Conservation (phyloP, 2,329 filamentous ascomycete genomes). For the Neonectria sp. region DNA sequence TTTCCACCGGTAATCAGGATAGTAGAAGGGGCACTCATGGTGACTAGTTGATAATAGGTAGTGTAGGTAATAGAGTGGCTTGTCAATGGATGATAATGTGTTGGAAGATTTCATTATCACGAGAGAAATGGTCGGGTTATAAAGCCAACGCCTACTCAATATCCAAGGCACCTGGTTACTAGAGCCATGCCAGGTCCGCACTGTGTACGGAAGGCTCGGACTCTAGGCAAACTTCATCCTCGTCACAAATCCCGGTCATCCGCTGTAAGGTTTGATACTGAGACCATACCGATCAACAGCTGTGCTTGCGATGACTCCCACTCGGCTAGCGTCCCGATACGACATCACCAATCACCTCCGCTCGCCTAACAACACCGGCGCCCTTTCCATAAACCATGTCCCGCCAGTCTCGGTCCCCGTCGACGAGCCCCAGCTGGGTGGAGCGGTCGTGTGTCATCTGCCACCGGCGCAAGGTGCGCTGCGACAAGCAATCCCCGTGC, state of each 20-base stretch:
- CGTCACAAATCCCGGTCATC: too few species aligned
- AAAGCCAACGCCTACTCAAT: too few species aligned
- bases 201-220: too few species aligned
- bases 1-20: conserved; percentile 57
- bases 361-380: not conserved
- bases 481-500: conserved; percentile 80
- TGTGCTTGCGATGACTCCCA: too few species aligned
- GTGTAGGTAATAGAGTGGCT: too few species aligned
- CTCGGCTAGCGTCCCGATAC: not conserved
- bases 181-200: too few species aligned
- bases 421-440: conserved; percentile 21
- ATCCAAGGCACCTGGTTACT: too few species aligned
- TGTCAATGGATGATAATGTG: too few species aligned
- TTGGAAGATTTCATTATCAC: too few species aligned
- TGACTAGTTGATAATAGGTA: too few species aligned
- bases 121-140: too few species aligned
- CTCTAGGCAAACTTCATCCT: too few species aligned
- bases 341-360: not conserved
- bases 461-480: conserved; percentile 75
- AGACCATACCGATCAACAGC: not conserved
- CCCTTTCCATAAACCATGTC: conserved; percentile 14
- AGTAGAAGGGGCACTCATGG: not conserved
- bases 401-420: conserved; percentile 22
- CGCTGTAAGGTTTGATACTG: not conserved
- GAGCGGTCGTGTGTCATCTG: conserved; percentile 58